These are phyloP conservation scores for Alternaria solani DNA, from an alignment of 2,329 filamentous ascomycete species.

Conservation along the genomic window DNA sequence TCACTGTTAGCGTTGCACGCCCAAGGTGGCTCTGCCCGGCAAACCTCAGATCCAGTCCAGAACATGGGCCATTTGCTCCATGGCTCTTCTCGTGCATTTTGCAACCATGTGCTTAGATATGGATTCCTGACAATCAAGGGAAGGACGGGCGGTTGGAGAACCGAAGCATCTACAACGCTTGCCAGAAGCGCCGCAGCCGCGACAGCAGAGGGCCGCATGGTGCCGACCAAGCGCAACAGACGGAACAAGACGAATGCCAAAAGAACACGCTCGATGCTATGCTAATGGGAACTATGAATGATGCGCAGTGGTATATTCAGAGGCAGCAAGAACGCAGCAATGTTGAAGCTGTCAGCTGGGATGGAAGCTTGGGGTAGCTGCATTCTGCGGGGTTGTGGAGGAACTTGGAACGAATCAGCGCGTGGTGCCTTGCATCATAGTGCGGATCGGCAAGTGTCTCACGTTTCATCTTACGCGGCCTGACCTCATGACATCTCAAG, in stretches of 20 bases:
- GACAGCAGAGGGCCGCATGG: conserved; percentile 40
- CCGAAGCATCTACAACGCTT: conserved; percentile 58
- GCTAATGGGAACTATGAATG: not conserved
- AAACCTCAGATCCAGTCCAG: conserved; percentile 73
- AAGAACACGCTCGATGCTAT: conserved; percentile 5
- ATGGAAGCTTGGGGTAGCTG: conserved; percentile 29
- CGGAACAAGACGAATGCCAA: not conserved
- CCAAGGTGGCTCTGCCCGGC: not conserved
- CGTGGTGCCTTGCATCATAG: conserved; percentile 39
- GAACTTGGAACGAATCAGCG: conserved; percentile 28
- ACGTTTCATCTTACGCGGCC: conserved; percentile 17
- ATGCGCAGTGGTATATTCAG: conserved; percentile 2
- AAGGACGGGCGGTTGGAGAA: conserved; percentile 62
- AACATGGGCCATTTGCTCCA: conserved; percentile 91
- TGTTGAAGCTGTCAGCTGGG: conserved; percentile 28
- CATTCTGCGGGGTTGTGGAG: conserved; percentile 32
- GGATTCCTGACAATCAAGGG: conserved; percentile 61
- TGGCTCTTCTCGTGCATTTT: conserved; percentile 73
- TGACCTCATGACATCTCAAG: conserved; percentile 4
- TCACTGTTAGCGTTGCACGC: conserved; percentile 18
- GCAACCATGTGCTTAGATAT: conserved; percentile 64
- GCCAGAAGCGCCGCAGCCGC: conserved; percentile 51
- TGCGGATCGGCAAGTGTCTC: conserved; percentile 2
- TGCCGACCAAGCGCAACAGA: conserved; percentile 7
- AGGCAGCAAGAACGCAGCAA: not conserved